phyloP scores from a whole-genome alignment of 2,329 filamentous ascomycete genomes.

The Phaeosphaeriaceae sp. region DNA sequence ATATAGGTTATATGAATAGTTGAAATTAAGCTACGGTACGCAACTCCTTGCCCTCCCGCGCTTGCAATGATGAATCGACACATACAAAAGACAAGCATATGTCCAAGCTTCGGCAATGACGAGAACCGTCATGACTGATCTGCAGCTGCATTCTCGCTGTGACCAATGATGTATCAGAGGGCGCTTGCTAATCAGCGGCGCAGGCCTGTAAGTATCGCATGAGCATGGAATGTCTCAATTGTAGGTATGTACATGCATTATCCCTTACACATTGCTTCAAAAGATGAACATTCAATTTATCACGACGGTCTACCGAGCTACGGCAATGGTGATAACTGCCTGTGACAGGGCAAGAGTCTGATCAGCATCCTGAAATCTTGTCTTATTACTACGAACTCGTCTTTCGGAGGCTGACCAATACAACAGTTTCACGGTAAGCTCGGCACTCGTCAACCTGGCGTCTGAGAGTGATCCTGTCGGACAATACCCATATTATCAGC shows the following conservation, averaged over 20 bases:
- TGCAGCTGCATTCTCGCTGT: conserved; percentile 23
- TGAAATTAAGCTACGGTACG: conserved; percentile 26
- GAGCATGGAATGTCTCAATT: neutral
- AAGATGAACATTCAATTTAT: conserved; percentile 59
- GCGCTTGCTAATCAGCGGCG: conserved; percentile 32
- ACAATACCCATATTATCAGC: neutral
- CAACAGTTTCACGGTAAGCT: conserved; percentile 5
- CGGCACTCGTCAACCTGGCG: neutral
- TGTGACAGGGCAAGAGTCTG: conserved; percentile 70
- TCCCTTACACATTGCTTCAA: conserved; percentile 15
- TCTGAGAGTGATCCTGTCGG: neutral
- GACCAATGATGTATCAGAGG: neutral
- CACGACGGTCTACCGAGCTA: conserved; percentile 90
- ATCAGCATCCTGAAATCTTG: conserved; percentile 14
- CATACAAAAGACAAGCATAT: conserved; percentile 93
- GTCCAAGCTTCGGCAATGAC: conserved; percentile 75
- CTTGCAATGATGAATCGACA: conserved; percentile 78
- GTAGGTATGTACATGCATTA: conserved; percentile 16
- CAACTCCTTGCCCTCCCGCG: conserved; percentile 7
- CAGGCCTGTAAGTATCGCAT: conserved; percentile 12
- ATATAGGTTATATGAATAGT: neutral
- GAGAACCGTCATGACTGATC: conserved; percentile 48
- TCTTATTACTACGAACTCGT: neutral
- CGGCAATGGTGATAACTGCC: conserved; percentile 79
- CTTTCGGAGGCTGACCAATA: neutral